Percentiles rank a stretch among this genome's conserved stretches.
Conservation (phyloP, 495 filamentous ascomycete genomes). For the Margaritispora aquatica region DNA sequence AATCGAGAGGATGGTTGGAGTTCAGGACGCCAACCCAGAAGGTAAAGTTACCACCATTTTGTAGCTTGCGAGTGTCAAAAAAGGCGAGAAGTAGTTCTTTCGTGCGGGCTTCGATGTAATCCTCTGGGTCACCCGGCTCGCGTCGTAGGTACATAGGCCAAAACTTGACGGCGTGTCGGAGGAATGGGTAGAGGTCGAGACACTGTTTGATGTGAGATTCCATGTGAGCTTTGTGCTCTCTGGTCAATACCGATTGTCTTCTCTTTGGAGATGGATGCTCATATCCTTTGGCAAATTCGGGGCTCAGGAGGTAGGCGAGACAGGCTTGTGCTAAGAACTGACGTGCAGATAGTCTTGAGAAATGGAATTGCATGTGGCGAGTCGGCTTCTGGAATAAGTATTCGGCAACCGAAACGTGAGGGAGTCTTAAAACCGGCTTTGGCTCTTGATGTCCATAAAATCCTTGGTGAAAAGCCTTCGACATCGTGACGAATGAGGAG, state of each 20-base stretch:
- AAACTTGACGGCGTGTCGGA: neutral
- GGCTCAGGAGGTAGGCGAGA: conserved; percentile 11
- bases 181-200: neutral
- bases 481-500: conserved; percentile 8
- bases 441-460: neutral
- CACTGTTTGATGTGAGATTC: neutral
- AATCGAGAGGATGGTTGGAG: neutral
- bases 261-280: neutral
- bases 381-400: conserved; percentile 5
- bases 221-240: neutral
- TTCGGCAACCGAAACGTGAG: conserved; percentile 16
- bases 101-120: conserved; percentile 5
- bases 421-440: conserved; percentile 4
- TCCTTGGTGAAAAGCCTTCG: neutral
- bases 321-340: conserved; percentile 7
- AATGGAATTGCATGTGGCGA: conserved; percentile 1
- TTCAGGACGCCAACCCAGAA: conserved; percentile 12
- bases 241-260: neutral
- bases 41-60: conserved; percentile 11
- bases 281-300: conserved; percentile 3
- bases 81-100: conserved; percentile 9
- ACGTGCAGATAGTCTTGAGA: conserved; percentile 3
- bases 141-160: conserved; percentile 9
- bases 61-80: conserved; percentile 8
- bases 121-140: neutral